Percentiles rank a stretch among this genome's conserved stretches.
These are phyloP conservation scores for Cystobasidium slooffiae DNA, from an alignment of 1,284 basidiomycete species.

Conservation along the genomic window DNA sequence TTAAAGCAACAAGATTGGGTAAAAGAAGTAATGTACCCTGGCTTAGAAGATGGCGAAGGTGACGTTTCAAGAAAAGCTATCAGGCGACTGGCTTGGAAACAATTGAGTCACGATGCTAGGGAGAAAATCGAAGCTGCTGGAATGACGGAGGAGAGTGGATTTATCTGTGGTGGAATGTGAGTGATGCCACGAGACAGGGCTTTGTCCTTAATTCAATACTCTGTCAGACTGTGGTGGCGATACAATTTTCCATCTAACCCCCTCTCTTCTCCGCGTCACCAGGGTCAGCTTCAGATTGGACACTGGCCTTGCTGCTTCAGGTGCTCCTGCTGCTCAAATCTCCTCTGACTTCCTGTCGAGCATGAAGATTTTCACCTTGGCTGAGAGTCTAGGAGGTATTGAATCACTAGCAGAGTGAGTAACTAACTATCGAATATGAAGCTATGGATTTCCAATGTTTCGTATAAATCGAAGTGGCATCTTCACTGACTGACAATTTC, in stretches of 20 bases:
- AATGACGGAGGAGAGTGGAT: conserved; percentile 59
- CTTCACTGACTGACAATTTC: not conserved
- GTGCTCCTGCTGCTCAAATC: conserved; percentile 17
- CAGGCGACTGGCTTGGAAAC: conserved; percentile 63
- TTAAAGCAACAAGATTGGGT: conserved; percentile 64
- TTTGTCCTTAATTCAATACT: not conserved
- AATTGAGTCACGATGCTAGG: conserved; percentile 63
- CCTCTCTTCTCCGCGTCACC: not conserved
- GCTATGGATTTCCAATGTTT: not conserved
- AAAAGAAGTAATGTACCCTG: conserved; percentile 83
- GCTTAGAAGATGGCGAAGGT: conserved; percentile 61
- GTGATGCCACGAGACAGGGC: not conserved
- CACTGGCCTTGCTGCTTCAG: conserved; percentile 39
- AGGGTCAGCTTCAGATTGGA: conserved; percentile 65
- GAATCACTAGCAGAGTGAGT: conserved; percentile 81
- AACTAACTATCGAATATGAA: not conserved
- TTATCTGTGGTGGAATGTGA: conserved; percentile 82
- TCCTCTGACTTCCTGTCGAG: conserved; percentile 72
- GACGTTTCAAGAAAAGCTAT: conserved; percentile 50
- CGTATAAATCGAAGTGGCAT: not conserved
- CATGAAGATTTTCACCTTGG: conserved; percentile 76
- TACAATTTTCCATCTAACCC: not conserved
- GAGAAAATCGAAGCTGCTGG: conserved; percentile 53
- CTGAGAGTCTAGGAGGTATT: conserved; percentile 88
- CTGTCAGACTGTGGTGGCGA: not conserved